These are phyloP conservation scores for Phlebiopsis flavidoalba DNA, from an alignment of 768 basidiomycete genomes.

Conservation along the genomic window DNA sequence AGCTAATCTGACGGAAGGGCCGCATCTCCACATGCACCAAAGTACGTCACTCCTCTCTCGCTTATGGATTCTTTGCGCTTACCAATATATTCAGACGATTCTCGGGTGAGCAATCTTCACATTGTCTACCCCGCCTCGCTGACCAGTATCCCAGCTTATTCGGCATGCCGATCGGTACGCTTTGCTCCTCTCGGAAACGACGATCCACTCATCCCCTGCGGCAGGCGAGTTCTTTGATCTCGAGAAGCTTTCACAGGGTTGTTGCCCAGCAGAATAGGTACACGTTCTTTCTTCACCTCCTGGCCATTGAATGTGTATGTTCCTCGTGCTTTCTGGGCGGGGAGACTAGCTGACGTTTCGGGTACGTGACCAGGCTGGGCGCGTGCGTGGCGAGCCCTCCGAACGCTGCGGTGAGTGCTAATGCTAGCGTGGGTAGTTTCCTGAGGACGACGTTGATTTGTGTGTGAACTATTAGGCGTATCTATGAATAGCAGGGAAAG, in stretches of 20 bases:
- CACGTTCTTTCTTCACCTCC: conserved; percentile 72
- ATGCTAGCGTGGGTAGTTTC: background rate
- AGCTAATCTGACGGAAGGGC: conserved; percentile 24
- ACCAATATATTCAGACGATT: conserved; percentile 39
- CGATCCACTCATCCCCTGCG: conserved; percentile 15
- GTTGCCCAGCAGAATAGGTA: conserved; percentile 55
- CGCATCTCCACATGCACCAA: conserved; percentile 45
- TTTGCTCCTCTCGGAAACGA: background rate
- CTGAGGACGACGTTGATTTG: background rate
- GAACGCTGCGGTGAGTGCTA: conserved; percentile 55
- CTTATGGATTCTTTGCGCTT: background rate
- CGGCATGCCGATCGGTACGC: conserved; percentile 65
- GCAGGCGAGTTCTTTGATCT: conserved; percentile 67
- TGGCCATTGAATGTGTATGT: conserved; percentile 71
- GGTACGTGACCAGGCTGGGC: conserved; percentile 46
- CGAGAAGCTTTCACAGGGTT: conserved; percentile 53
- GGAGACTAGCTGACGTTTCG: background rate
- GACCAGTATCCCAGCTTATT: conserved; percentile 39
- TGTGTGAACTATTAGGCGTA: background rate
- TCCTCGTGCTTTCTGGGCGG: background rate
- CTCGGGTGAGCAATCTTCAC: conserved; percentile 36
- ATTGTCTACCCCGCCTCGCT: background rate
- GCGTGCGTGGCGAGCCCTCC: conserved; percentile 69
- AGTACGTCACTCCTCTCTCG: conserved; percentile 28
- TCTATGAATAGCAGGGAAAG: background rate